Conservation (phyloP, 495 filamentous ascomycete genomes). For the Annulohypoxylon stygium region DNA sequence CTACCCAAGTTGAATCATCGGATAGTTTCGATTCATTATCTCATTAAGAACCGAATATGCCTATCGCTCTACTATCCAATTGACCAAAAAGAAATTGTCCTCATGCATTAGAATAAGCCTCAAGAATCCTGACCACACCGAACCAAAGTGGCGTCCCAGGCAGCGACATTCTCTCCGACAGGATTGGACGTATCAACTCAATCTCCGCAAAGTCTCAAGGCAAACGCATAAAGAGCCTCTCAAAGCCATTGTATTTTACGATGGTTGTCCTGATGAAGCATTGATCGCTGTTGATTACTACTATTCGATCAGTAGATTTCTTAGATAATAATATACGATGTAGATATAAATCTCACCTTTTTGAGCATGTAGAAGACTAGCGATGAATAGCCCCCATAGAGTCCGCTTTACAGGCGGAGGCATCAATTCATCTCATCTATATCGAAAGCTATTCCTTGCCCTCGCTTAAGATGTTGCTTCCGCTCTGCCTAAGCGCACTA, state of each 20-base stretch:
- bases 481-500: background rate
- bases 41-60: background rate
- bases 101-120: background rate
- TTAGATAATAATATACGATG: background rate
- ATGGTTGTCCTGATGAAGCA: background rate
- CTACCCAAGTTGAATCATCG: background rate
- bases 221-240: background rate
- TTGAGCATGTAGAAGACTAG: background rate
- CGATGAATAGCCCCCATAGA: background rate
- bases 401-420: background rate
- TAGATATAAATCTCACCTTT: slow-evolving; percentile 1
- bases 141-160: background rate
- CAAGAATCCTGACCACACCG: background rate
- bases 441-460: background rate
- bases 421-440: background rate
- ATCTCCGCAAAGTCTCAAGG: background rate
- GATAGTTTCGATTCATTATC: background rate
- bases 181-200: background rate
- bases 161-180: background rate
- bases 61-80: background rate
- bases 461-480: background rate
- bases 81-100: background rate
- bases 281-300: background rate
- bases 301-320: background rate
- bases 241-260: background rate